phyloP scores from a whole-genome alignment of 305 asterid species.

The Plantago lanceolata region DNA sequence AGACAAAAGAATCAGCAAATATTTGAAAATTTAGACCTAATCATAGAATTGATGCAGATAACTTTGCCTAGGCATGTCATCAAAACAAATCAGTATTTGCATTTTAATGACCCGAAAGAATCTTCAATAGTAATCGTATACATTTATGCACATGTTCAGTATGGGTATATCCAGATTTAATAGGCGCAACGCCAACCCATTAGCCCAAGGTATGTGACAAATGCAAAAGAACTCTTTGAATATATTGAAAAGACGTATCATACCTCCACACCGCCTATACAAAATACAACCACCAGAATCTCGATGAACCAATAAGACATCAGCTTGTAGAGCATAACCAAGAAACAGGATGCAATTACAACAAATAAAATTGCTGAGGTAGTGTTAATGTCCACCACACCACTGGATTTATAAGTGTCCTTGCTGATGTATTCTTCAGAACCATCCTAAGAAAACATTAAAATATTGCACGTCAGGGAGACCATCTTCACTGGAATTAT shows the following conservation, averaged over 20 bases:
- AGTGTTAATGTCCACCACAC: slow-evolving; percentile 68
- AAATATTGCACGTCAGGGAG: slow-evolving; percentile 12
- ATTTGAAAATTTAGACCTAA: slow-evolving; percentile 7
- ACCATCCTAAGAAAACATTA: slow-evolving; percentile 52
- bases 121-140: too few relatives aligned
- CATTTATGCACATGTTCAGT: too few relatives aligned
- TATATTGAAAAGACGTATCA: slow-evolving; percentile 9
- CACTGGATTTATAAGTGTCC: slow-evolving; percentile 36
- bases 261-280: slow-evolving; percentile 95
- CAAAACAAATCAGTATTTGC: too few relatives aligned
- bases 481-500: slow-evolving; percentile 16
- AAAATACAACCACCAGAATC: slow-evolving; percentile 84
- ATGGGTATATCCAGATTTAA: too few relatives aligned
- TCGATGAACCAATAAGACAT: slow-evolving; percentile 86
- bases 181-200: too few relatives aligned
- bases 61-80: too few relatives aligned
- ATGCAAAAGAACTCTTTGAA: not conserved
- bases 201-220: not conserved
- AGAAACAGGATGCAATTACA: slow-evolving; percentile 83
- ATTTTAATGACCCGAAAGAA: too few relatives aligned
- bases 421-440: slow-evolving; percentile 49
- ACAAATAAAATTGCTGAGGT: slow-evolving; percentile 72
- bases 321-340: slow-evolving; percentile 83
- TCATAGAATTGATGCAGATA: too few relatives aligned
- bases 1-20: slow-evolving; percentile 25